Conservation (phyloP, 768 basidiomycete species). For the Pleurotus salmoneostramineus region DNA sequence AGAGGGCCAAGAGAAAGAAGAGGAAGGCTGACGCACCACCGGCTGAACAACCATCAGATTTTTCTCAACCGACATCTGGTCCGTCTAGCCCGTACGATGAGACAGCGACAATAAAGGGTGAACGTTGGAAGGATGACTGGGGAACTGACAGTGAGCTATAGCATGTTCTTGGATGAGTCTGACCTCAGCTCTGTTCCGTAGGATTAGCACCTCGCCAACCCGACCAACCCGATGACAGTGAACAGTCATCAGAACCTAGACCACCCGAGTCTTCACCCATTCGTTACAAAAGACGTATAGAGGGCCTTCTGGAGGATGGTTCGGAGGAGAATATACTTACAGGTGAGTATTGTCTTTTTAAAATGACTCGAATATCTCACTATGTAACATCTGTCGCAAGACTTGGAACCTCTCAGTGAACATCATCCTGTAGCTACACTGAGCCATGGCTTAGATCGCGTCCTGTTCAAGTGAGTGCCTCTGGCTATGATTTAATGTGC, state of each 20-base stretch:
- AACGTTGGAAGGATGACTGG: conserved; percentile 13
- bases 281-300: conserved; percentile 25
- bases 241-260: not conserved
- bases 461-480: conserved; percentile 66
- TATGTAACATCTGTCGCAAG: conserved; percentile 22
- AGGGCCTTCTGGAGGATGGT: conserved; percentile 26
- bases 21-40: not conserved
- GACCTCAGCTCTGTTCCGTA: not conserved
- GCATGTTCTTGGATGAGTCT: not conserved
- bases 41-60: not conserved
- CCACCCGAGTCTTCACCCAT: conserved; percentile 1
- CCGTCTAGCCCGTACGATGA: not conserved
- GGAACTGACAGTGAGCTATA: conserved; percentile 18
- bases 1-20: not conserved
- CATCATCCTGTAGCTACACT: conserved; percentile 53
- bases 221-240: not conserved
- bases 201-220: conserved; percentile 3
- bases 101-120: not conserved
- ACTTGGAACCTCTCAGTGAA: conserved; percentile 32
- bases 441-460: conserved; percentile 62
- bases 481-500: not conserved
- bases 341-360: conserved; percentile 11
- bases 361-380: too few relatives aligned
- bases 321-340: conserved; percentile 34
- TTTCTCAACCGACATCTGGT: not conserved